Evolutionary conservation across 345 rosid species (phyloP).

Genomic region (Erucastrum elatum): DNA sequence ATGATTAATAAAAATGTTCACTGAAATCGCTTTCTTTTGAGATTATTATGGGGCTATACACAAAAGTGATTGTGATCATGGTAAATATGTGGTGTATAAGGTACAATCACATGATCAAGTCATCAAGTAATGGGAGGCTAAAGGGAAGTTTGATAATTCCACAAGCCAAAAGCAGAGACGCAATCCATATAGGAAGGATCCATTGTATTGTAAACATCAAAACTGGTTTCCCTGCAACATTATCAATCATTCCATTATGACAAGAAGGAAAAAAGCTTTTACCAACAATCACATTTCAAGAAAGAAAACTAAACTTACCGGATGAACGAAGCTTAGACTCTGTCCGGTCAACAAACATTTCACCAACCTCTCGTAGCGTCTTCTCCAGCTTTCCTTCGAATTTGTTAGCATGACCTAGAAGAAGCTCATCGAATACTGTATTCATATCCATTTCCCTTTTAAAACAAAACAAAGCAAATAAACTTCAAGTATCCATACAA

Average conservation of each 20-base stretch:
- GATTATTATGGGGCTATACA: neutral
- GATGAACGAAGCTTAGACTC: conserved; percentile 57
- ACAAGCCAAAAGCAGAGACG: conserved; percentile 57
- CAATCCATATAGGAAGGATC: conserved; percentile 66
- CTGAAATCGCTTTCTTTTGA: neutral
- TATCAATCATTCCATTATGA: neutral
- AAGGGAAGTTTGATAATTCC: conserved; percentile 69
- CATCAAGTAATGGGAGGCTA: conserved; percentile 55
- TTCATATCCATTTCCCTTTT: conserved; percentile 50
- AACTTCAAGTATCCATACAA: neutral
- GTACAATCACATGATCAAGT: conserved; percentile 52
- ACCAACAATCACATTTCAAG: neutral
- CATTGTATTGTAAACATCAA: conserved; percentile 51
- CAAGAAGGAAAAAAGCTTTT: neutral
- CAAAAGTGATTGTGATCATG: neutral
- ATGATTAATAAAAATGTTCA: too few species aligned
- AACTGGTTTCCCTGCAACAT: conserved; percentile 57
- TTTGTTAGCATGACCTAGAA: conserved; percentile 44
- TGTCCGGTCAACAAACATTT: conserved; percentile 49
- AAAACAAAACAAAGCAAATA: neutral
- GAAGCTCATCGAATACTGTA: conserved; percentile 49
- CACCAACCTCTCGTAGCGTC: conserved; percentile 73
- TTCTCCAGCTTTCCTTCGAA: conserved; percentile 62
- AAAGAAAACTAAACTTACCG: conserved; percentile 38
- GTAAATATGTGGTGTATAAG: neutral